Conservation (phyloP, 805 yeast genomes). For the Candida odintsovae region DNA sequence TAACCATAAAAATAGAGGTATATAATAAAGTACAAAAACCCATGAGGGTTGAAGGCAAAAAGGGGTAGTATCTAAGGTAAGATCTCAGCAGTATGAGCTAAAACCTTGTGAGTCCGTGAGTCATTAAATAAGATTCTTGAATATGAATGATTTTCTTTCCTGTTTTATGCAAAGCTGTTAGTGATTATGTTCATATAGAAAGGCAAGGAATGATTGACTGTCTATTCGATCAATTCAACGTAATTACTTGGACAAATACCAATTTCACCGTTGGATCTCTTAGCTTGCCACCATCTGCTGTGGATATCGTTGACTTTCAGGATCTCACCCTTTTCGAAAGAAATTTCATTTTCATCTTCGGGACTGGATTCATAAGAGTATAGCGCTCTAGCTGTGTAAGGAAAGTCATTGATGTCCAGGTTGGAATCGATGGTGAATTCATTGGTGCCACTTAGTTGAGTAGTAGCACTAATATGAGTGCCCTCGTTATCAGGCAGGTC, state of each 20-base stretch:
- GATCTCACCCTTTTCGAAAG: conserved; percentile 87
- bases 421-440: conserved; percentile 12
- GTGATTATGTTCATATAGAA: not conserved
- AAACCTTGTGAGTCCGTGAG: no score
- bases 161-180: not conserved
- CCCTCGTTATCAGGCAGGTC: conserved; percentile 13
- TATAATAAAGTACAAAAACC: no score
- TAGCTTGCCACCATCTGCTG: conserved; percentile 99
- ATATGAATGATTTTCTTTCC: not conserved
- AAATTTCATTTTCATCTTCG: conserved; percentile 87
- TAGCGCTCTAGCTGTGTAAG: conserved; percentile 80
- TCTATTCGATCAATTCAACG: conserved; percentile 59
- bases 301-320: conserved; percentile 87
- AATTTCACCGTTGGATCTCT: conserved; percentile 81
- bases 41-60: no score
- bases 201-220: not conserved
- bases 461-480: conserved; percentile 17
- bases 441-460: conserved; percentile 12
- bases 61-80: no score
- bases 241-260: conserved; percentile 97
- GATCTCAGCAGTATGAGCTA: no score
- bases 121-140: no score
- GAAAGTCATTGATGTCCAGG: conserved; percentile 46
- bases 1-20: no score
- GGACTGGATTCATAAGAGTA: conserved; percentile 87